These are phyloP conservation scores for Stentor coeruleus DNA, from an alignment of 73 alveolate genomes.

Conservation along the genomic window DNA sequence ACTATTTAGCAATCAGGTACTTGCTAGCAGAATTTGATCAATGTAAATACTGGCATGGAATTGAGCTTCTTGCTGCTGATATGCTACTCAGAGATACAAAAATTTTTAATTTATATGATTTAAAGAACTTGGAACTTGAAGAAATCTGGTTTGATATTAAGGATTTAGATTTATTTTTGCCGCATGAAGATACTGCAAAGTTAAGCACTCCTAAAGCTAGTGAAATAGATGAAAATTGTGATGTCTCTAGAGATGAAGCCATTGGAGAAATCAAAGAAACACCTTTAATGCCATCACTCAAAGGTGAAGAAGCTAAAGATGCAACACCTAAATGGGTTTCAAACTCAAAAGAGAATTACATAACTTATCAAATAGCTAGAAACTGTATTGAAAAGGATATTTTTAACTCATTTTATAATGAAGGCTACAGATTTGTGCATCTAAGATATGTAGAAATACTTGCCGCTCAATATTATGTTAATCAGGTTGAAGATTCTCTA, in stretches of 20 bases:
- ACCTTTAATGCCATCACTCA: neutral
- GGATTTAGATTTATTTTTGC: neutral
- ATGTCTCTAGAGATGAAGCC: neutral
- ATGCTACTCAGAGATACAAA: neutral
- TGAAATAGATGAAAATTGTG: neutral
- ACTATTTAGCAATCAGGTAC: neutral
- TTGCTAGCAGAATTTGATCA: neutral
- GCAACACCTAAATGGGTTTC: neutral
- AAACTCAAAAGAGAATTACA: neutral
- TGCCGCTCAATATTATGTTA: neutral
- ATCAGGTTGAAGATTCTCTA: neutral
- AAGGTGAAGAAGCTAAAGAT: neutral
- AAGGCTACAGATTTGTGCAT: neutral
- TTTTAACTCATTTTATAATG: neutral
- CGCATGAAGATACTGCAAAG: neutral
- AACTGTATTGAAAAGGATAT: neutral
- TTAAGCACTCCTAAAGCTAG: neutral
- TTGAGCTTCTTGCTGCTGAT: conserved; percentile 16
- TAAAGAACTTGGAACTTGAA: neutral
- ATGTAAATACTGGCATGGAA: neutral
- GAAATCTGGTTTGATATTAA: neutral
- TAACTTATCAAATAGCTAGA: neutral
- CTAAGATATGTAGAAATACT: conserved; percentile 14
- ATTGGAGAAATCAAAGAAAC: neutral
- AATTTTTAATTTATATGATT: neutral